Conservation (phyloP, 352 stramenopile genomes). For the Phytophthora tubulina region DNA sequence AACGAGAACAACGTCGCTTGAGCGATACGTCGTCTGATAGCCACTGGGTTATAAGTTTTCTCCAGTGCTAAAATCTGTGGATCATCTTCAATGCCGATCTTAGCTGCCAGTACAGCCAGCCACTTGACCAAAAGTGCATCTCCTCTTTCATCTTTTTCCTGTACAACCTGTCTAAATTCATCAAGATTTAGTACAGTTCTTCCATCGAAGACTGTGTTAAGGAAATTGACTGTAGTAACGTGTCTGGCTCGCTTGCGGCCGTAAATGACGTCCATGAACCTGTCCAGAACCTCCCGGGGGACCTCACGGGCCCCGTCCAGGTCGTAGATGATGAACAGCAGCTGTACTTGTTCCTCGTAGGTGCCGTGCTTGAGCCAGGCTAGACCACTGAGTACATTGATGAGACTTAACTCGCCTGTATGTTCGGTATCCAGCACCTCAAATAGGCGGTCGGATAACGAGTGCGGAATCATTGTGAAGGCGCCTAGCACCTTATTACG, state of each 20-base stretch:
- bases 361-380: constrained; percentile 82
- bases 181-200: constrained; percentile 55
- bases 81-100: constrained; percentile 78
- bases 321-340: constrained; percentile 90
- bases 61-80: constrained; percentile 77
- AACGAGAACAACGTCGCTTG: constrained; percentile 76
- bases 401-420: constrained; percentile 68
- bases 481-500: constrained; percentile 80
- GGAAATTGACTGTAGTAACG: constrained; percentile 55
- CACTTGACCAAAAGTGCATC: constrained; percentile 72
- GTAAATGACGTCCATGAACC: constrained; percentile 91
- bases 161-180: constrained; percentile 70
- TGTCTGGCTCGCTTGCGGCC: constrained; percentile 59
- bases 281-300: constrained; percentile 73
- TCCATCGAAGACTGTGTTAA: constrained; percentile 69
- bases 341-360: constrained; percentile 74
- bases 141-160: constrained; percentile 61
- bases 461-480: constrained; percentile 85
- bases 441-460: constrained; percentile 86
- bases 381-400: constrained; percentile 73
- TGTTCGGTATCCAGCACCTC: constrained; percentile 83
- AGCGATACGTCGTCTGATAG: constrained; percentile 82
- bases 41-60: constrained; percentile 81
- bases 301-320: constrained; percentile 70
- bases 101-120: constrained; percentile 69